Evolutionary conservation across 495 filamentous ascomycete species (phyloP), one percentile per base, ranked within the genome.

Genomic region (Aspergillus sclerotiicarbonarius): DNA sequence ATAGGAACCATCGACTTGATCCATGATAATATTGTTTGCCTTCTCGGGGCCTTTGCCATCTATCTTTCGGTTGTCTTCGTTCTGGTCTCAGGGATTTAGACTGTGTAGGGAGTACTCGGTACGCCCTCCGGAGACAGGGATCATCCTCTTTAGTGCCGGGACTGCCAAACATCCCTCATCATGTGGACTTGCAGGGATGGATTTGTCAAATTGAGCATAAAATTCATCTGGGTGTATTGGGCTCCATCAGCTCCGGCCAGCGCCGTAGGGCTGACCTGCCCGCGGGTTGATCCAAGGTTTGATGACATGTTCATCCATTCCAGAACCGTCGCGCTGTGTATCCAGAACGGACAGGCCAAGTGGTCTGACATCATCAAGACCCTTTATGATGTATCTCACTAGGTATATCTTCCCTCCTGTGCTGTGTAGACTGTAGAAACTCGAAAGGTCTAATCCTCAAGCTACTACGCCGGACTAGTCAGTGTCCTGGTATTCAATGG

Each of bases 221-320:
- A n/a, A 3, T 15, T 41, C 37, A n/a, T n/a, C 13, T 41, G 13
- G 7, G 37, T 15, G 9, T n/a, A 6, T n/a, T 12, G 37, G 37
- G 13, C 37, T 41, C 37, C 13, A 41, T 41, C 5, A 41, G n/a
- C 37, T 41, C 47, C 47, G 31, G 47, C 16, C 20, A 16, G 18
- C n/a, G 15, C 47, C 25, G 29, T 50, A 50, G 47, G 47, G 47
- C 47, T 50, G 47, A 50, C 47, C n/a, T 50, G 25, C 31, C 13
- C 10, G 46, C 7, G 3, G 46, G 46, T 25, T 29, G 18, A 30
- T 29, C 29, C 20, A 49, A 29, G 13, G 46, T 8, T 49, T 49
- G 20, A 29, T 25, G 46, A 20, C 13, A 30, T 19, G 21, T 4
- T 29, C 29, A 12, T 31, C 47, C 29, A 29, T 50, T 50, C 47